phyloP scores from a whole-genome alignment of 345 rosid genomes.

The Linum lewisii region DNA sequence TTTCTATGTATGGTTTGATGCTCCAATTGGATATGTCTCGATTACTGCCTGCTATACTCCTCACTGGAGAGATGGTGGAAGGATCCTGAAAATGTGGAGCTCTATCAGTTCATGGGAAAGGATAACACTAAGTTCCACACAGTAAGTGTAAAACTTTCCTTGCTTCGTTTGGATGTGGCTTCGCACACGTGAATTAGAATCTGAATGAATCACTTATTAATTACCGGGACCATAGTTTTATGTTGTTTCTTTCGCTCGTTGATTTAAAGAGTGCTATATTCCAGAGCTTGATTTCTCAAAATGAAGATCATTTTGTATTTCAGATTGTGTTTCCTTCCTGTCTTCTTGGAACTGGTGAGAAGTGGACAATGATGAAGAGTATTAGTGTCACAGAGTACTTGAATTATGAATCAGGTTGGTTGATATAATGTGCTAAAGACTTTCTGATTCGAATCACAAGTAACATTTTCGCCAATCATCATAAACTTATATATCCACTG shows the following conservation, averaged over 20 bases:
- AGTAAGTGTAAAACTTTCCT: background rate
- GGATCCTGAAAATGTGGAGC: constrained; percentile 8
- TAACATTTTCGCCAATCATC: background rate
- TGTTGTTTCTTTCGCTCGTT: too few relatives aligned
- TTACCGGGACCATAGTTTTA: too few relatives aligned
- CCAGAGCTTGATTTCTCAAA: too few relatives aligned
- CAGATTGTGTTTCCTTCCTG: constrained; percentile 9
- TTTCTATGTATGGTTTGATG: constrained; percentile 12
- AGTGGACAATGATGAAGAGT: constrained; percentile 8
- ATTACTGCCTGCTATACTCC: constrained; percentile 3
- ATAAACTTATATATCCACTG: background rate
- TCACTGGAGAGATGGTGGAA: constrained; percentile 11
- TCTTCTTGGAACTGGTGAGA: constrained; percentile 10
- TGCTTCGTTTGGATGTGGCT: background rate
- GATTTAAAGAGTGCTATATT: too few relatives aligned
- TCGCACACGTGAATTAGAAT: too few relatives aligned
- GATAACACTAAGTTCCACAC: constrained; percentile 7
- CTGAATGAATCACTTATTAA: too few relatives aligned
- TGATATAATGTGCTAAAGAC: background rate
- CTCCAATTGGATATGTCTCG: constrained; percentile 9
- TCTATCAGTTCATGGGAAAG: constrained; percentile 12
- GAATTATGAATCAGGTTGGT: constrained; percentile 8
- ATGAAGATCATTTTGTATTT: background rate
- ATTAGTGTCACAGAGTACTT: constrained; percentile 11
- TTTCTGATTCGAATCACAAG: background rate